phyloP scores from a whole-genome alignment of 306 rosid genomes.

The Spatholobus suberectus region DNA sequence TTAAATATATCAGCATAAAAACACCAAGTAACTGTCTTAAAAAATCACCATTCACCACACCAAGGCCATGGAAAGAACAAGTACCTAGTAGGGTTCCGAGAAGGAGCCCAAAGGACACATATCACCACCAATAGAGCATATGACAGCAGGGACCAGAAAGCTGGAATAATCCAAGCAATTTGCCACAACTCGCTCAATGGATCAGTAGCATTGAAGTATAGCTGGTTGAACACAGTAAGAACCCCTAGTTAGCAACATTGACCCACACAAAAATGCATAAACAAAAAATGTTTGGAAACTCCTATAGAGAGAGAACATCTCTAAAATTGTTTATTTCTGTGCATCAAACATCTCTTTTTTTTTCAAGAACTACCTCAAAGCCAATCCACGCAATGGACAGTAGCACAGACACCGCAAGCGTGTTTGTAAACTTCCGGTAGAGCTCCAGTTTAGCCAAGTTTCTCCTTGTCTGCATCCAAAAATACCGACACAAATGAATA shows the following conservation, averaged over 20 bases:
- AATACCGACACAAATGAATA: neutral
- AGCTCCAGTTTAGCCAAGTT: constrained; percentile 89
- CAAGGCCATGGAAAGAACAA: constrained; percentile 22
- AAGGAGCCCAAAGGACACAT: constrained; percentile 95
- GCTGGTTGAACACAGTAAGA: constrained; percentile 55
- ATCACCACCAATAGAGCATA: constrained; percentile 73
- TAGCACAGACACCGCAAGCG: constrained; percentile 81
- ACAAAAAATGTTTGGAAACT: neutral
- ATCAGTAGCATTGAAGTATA: constrained; percentile 93
- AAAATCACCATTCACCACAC: constrained; percentile 7
- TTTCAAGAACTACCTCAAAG: constrained; percentile 74
- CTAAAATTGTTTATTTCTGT: neutral
- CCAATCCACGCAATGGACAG: constrained; percentile 95
- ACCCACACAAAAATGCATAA: constrained; percentile 10
- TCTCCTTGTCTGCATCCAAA: constrained; percentile 76
- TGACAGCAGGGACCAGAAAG: constrained; percentile 84
- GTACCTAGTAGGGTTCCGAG: constrained; percentile 92
- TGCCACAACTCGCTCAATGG: constrained; percentile 94
- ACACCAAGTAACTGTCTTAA: neutral
- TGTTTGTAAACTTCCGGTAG: constrained; percentile 88
- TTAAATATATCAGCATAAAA: constrained; percentile 8
- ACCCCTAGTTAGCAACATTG: constrained; percentile 29
- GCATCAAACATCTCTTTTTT: neutral
- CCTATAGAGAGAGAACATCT: constrained; percentile 22
- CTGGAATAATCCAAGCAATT: constrained; percentile 96